phyloP scores from a whole-genome alignment of 805 yeast species.

The Starmerella scarabaei region DNA sequence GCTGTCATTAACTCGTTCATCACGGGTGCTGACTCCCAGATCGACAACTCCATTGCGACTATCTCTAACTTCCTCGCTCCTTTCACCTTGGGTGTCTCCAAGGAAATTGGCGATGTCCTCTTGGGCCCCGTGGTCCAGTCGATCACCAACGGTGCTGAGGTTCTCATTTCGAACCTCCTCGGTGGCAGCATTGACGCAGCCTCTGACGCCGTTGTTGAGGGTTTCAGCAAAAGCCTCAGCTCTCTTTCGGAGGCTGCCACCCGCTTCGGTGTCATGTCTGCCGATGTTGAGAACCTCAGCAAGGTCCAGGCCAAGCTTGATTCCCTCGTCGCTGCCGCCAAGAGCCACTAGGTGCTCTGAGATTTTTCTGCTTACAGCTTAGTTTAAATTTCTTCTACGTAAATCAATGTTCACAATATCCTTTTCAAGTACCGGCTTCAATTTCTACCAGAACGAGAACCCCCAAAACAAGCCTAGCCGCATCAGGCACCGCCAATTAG shows the following conservation, averaged over 20 bases:
- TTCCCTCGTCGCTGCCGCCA: neutral
- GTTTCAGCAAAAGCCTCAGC: constrained; percentile 15
- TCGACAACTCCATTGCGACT: constrained; percentile 25
- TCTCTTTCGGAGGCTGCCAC: constrained; percentile 19
- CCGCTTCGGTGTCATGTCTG: constrained; percentile 9
- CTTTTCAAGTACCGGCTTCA: no score
- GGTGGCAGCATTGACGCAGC: constrained; percentile 21
- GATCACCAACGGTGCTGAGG: constrained; percentile 26
- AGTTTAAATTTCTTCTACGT: neutral
- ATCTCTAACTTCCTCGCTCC: constrained; percentile 10
- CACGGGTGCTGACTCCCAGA: constrained; percentile 28
- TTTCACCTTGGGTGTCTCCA: constrained; percentile 16
- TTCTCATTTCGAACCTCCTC: constrained; percentile 19
- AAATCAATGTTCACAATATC: no score
- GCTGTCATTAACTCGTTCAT: constrained; percentile 21
- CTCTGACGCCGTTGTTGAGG: constrained; percentile 19
- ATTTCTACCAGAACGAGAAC: no score
- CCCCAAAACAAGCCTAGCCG: no score
- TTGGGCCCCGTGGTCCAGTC: constrained; percentile 27
- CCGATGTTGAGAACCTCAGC: neutral
- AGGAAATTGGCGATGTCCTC: constrained; percentile 15
- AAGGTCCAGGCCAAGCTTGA: constrained; percentile 1
- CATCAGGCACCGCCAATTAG: no score
- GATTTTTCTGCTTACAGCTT: neutral
- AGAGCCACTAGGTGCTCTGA: neutral